phyloP scores from a whole-genome alignment of 768 basidiomycete genomes.

The Agrocybe praecox region DNA sequence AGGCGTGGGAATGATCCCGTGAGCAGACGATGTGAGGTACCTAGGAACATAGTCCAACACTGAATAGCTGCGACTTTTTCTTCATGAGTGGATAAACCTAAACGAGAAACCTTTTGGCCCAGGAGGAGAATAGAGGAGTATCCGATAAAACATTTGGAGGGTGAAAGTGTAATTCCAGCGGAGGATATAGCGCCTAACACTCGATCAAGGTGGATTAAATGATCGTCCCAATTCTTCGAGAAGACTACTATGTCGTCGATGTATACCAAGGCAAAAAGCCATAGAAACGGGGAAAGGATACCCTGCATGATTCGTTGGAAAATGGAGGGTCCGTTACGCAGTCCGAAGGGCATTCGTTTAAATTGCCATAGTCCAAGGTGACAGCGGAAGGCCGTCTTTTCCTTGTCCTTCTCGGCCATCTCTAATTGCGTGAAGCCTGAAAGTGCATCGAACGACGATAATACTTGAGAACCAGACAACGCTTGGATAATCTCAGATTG shows the following conservation, averaged over 20 bases:
- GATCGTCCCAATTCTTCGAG: too few species aligned
- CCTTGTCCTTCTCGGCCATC: background rate
- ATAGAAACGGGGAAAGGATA: constrained; percentile 34
- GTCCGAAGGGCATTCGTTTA: constrained; percentile 42
- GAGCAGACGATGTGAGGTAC: too few species aligned
- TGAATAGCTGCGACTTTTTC: constrained; percentile 37
- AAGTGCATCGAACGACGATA: too few species aligned
- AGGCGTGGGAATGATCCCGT: too few species aligned
- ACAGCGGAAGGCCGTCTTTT: constrained; percentile 24
- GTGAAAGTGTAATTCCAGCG: constrained; percentile 32
- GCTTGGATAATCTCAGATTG: too few species aligned
- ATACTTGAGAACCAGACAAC: too few species aligned
- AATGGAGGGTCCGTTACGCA: constrained; percentile 35
- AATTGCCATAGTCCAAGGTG: constrained; percentile 40
- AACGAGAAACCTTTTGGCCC: too few species aligned
- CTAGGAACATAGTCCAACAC: too few species aligned
- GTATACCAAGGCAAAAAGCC: constrained; percentile 42
- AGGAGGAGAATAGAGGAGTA: too few species aligned
- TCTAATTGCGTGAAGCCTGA: too few species aligned
- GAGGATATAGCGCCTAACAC: constrained; percentile 27
- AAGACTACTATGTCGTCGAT: constrained; percentile 45
- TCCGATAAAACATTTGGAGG: too few species aligned
- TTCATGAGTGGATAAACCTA: constrained; percentile 35
- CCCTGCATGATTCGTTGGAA: constrained; percentile 45
- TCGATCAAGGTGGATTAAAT: constrained; percentile 27